Evolutionary conservation across 2,329 filamentous ascomycete genomes (phyloP).

Genomic region (Arthrocladium fulminans): DNA sequence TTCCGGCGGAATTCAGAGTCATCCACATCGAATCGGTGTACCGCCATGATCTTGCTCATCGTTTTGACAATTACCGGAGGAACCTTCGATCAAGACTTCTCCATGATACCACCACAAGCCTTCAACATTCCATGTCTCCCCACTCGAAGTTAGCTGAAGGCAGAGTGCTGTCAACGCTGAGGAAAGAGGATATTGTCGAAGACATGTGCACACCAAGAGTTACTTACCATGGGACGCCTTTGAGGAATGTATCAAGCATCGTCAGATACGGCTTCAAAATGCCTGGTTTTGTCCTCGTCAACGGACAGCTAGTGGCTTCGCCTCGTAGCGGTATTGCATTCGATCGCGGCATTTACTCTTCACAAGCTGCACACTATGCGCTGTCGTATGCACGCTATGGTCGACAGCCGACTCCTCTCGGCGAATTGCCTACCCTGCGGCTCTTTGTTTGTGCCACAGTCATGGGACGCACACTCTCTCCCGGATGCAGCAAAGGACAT

Average conservation of each 20-base stretch:
- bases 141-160: neutral
- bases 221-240: slow-evolving; percentile 4
- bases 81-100: slow-evolving; percentile 24
- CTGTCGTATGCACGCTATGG: slow-evolving; percentile 28
- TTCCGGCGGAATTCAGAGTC: slow-evolving; percentile 29
- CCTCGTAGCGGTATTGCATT: neutral
- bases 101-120: slow-evolving; percentile 8
- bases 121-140: slow-evolving; percentile 16
- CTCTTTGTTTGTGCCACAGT: slow-evolving; percentile 40
- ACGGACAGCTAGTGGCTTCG: neutral
- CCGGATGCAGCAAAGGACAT: slow-evolving; percentile 24
- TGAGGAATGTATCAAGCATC: neutral
- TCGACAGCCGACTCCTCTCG: slow-evolving; percentile 25
- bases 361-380: slow-evolving; percentile 33
- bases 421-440: slow-evolving; percentile 32
- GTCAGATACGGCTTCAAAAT: slow-evolving; percentile 5
- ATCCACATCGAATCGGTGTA: slow-evolving; percentile 35
- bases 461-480: slow-evolving; percentile 34
- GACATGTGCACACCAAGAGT: neutral
- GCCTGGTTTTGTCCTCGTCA: neutral
- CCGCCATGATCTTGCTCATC: slow-evolving; percentile 26
- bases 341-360: slow-evolving; percentile 39
- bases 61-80: slow-evolving; percentile 25
- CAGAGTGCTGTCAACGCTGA: neutral
- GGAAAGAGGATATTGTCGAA: neutral